Evolutionary conservation across 176 grass and related monocot species (phyloP).

Genomic region (Bothriochloa decipiens): DNA sequence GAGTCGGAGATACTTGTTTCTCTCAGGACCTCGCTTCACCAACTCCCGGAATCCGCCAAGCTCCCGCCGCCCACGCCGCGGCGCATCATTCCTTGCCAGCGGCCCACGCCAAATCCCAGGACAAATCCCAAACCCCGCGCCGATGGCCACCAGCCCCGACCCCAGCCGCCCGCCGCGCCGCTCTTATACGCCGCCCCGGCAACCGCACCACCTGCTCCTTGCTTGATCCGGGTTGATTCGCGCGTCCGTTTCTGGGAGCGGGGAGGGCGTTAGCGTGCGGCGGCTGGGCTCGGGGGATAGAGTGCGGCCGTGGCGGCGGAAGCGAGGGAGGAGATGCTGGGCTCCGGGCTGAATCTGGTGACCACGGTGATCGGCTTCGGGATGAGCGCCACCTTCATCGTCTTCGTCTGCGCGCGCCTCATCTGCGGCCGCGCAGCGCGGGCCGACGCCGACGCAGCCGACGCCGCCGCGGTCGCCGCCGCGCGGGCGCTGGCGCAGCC

Average conservation of each 20-base stretch:
- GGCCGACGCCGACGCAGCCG: slow-evolving; percentile 40
- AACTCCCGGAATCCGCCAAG: slow-evolving; percentile 41
- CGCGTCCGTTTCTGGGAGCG: not conserved
- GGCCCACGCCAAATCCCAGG: slow-evolving; percentile 58
- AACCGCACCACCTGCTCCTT: slow-evolving; percentile 16
- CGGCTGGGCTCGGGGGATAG: not conserved
- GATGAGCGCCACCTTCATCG: slow-evolving; percentile 97
- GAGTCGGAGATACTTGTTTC: slow-evolving; percentile 33
- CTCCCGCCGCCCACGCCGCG: slow-evolving; percentile 22
- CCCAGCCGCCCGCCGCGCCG: slow-evolving; percentile 47
- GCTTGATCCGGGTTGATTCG: slow-evolving; percentile 5
- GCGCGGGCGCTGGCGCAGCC: slow-evolving; percentile 45
- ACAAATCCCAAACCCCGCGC: slow-evolving; percentile 57
- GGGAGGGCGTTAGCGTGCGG: not conserved
- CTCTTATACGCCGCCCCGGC: slow-evolving; percentile 50
- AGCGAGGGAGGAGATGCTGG: slow-evolving; percentile 61
- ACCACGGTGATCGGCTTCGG: slow-evolving; percentile 96
- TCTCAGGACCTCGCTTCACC: slow-evolving; percentile 34
- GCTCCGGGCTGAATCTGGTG: slow-evolving; percentile 87
- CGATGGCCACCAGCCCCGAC: slow-evolving; percentile 48
- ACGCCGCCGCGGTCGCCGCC: slow-evolving; percentile 19
- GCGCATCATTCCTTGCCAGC: slow-evolving; percentile 66
- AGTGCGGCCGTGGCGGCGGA: not conserved
- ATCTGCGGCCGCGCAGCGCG: slow-evolving; percentile 74
- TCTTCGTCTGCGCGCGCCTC: slow-evolving; percentile 90